Conservation (phyloP, 2,329 filamentous ascomycete species). For the Coniochaeta prunicola region DNA sequence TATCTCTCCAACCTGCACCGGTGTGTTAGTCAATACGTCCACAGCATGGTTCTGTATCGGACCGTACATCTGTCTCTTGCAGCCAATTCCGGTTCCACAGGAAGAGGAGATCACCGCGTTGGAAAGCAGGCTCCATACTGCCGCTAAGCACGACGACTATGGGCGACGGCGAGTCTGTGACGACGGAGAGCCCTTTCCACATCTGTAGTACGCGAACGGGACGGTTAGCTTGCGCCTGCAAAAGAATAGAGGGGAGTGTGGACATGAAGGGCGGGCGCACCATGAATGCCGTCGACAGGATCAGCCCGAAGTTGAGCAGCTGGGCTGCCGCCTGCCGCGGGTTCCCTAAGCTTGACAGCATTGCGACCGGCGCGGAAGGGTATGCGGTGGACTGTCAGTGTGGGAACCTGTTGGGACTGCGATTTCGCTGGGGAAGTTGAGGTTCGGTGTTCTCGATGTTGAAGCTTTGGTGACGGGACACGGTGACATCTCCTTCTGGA, state of each 20-base stretch:
- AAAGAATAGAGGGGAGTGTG: neutral
- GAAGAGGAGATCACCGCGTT: constrained; percentile 68
- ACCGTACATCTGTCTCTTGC: constrained; percentile 38
- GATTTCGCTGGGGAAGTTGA: neutral
- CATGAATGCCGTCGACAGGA: constrained; percentile 90
- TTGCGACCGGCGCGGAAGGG: constrained; percentile 26
- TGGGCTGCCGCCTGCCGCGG: constrained; percentile 76
- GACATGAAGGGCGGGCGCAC: constrained; percentile 28
- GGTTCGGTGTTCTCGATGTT: neutral
- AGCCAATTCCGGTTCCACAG: constrained; percentile 65
- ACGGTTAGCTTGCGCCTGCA: constrained; percentile 10
- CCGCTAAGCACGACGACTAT: constrained; percentile 80
- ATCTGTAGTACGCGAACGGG: constrained; percentile 38
- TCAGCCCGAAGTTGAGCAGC: constrained; percentile 83
- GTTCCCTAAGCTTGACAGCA: constrained; percentile 65
- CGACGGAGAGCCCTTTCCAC: constrained; percentile 81
- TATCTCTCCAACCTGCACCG: constrained; percentile 24
- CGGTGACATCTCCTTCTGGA: constrained; percentile 11
- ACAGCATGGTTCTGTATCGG: constrained; percentile 9
- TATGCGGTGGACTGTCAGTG: neutral
- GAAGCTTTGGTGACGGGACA: constrained; percentile 5
- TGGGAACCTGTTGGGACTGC: neutral
- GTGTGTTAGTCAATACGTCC: neutral
- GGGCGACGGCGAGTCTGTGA: constrained; percentile 66
- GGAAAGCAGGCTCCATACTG: constrained; percentile 79